A percentile compares a stretch with the other conserved stretches of the same genome.
These are phyloP conservation scores for Drechslerella coelobrocha DNA, from an alignment of 2,329 filamentous ascomycete genomes.

Conservation along the genomic window DNA sequence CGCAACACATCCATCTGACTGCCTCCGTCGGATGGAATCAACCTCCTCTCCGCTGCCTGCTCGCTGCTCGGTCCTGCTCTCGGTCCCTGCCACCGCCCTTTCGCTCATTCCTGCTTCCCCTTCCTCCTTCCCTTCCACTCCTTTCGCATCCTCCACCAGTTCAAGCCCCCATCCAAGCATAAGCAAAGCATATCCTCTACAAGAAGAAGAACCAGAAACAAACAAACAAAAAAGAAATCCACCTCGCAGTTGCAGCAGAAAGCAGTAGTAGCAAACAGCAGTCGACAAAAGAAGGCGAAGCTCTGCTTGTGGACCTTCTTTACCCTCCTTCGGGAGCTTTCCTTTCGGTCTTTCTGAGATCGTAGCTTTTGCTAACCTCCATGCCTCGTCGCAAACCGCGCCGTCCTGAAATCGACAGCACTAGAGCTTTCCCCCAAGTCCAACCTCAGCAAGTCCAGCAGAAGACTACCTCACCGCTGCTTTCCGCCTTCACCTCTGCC, in stretches of 20 bases:
- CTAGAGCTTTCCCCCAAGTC: constrained; percentile 45
- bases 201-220: neutral
- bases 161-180: neutral
- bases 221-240: neutral
- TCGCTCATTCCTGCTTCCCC: neutral
- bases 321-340: neutral
- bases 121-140: neutral
- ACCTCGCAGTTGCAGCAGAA: neutral
- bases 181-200: neutral
- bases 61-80: constrained; percentile 5
- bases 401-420: constrained; percentile 47
- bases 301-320: no score
- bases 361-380: constrained; percentile 41
- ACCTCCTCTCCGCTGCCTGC: neutral
- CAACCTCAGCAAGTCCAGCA: constrained; percentile 47
- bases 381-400: constrained; percentile 51
- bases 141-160: neutral
- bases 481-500: constrained; percentile 40
- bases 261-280: neutral
- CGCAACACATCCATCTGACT: constrained; percentile 24
- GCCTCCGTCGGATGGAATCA: no score
- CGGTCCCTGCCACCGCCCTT: constrained; percentile 6
- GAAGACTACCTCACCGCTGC: constrained; percentile 47
- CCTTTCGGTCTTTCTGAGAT: neutral
- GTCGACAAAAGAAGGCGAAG: no score